A percentile compares a stretch with the other conserved stretches of the same genome.
These are phyloP conservation scores for Ophiostoma montium DNA, from an alignment of 2,329 filamentous ascomycete genomes.

Conservation along the genomic window DNA sequence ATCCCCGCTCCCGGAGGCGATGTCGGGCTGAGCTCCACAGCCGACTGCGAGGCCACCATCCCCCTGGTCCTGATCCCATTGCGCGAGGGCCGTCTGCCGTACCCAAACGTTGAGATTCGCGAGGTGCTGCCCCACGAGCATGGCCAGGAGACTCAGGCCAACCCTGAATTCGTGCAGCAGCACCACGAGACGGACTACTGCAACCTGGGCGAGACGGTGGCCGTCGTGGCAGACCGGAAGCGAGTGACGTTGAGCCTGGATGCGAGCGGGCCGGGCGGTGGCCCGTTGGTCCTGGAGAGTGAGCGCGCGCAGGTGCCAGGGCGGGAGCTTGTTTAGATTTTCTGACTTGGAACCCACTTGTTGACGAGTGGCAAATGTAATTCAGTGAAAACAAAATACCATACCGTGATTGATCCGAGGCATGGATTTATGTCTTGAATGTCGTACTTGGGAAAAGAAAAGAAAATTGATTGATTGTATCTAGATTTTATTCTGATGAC, in stretches of 20 bases:
- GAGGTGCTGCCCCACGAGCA: conserved; percentile 29
- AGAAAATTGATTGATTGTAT: no score
- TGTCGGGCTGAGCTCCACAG: conserved; percentile 23
- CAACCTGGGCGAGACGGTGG: conserved; percentile 63
- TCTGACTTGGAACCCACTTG: no score
- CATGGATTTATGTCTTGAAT: no score
- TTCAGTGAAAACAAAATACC: no score
- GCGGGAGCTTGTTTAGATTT: conserved; percentile 13
- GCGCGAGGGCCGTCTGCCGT: conserved; percentile 60
- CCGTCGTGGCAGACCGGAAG: conserved; percentile 56
- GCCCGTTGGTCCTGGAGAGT: conserved; percentile 52
- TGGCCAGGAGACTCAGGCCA: conserved; percentile 12
- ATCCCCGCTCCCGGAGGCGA: conserved; percentile 27
- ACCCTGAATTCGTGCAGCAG: not conserved
- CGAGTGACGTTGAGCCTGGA: conserved; percentile 63
- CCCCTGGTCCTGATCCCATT: conserved; percentile 68
- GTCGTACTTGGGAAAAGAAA: no score
- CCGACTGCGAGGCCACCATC: conserved; percentile 41
- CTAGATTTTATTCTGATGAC: no score
- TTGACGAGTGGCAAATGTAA: no score
- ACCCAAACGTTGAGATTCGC: conserved; percentile 67
- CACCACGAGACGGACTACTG: conserved; percentile 68
- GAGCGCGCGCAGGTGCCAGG: conserved; percentile 27
- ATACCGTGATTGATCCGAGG: no score
- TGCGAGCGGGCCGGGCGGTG: conserved; percentile 49